These are phyloP conservation scores for Candida insectalens DNA, from an alignment of 805 yeast genomes.

Conservation along the genomic window DNA sequence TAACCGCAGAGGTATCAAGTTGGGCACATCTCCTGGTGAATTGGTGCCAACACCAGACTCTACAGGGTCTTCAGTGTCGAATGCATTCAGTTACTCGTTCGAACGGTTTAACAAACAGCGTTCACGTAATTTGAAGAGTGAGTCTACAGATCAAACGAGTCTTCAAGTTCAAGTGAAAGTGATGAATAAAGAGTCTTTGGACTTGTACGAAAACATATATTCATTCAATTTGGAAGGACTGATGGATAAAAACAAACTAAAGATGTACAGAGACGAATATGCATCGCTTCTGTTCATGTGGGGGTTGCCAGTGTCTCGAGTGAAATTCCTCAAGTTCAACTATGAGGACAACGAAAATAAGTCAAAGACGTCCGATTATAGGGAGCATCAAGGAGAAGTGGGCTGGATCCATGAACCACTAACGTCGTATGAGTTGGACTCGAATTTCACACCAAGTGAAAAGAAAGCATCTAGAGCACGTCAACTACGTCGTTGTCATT, in stretches of 20 bases:
- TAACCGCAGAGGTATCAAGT: constrained; percentile 21
- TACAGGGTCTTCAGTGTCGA: constrained; percentile 5
- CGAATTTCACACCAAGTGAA: no score
- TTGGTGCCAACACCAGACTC: constrained; percentile 8
- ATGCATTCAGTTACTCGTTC: constrained; percentile 17
- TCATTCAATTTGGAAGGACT: constrained; percentile 31
- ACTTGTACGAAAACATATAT: constrained; percentile 33
- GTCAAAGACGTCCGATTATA: constrained; percentile 4
- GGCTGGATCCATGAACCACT: constrained; percentile 17
- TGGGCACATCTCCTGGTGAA: constrained; percentile 1
- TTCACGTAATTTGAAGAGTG: not conserved
- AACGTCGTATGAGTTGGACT: not conserved
- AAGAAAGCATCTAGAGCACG: constrained; percentile 9
- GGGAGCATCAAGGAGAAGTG: constrained; percentile 18
- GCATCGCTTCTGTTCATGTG: constrained; percentile 70
- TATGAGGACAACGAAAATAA: constrained; percentile 15
- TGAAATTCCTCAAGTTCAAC: constrained; percentile 69
- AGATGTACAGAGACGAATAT: constrained; percentile 51
- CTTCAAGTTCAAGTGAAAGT: constrained; percentile 35
- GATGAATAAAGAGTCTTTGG: constrained; percentile 33
- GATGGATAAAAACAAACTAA: constrained; percentile 27
- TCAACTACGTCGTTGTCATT: constrained; percentile 41
- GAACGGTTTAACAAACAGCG: constrained; percentile 1
- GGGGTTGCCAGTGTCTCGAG: constrained; percentile 76
- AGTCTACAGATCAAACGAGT: not conserved